Conservation (phyloP, 441 rosid genomes). For the Theobroma grandiflorum region DNA sequence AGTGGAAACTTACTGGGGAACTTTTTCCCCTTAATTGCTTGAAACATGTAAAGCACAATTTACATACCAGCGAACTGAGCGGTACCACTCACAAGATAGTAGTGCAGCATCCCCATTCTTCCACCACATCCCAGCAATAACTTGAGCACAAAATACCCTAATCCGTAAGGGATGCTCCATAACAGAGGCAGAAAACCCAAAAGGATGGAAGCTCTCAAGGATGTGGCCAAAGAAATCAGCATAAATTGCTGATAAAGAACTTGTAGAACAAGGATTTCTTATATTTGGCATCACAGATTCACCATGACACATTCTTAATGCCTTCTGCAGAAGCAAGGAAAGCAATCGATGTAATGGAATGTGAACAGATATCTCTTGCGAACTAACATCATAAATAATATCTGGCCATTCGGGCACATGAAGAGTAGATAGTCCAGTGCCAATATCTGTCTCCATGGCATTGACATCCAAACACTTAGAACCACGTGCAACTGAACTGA, state of each 20-base stretch:
- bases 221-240: slow-evolving; percentile 73
- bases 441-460: slow-evolving; percentile 47
- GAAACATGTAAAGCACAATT: slow-evolving; percentile 24
- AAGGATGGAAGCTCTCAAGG: slow-evolving; percentile 71
- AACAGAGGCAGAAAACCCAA: slow-evolving; percentile 83
- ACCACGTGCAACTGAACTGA: slow-evolving; percentile 35
- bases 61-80: slow-evolving; percentile 84
- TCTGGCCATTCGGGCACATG: slow-evolving; percentile 72
- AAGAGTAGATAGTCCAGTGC: slow-evolving; percentile 44
- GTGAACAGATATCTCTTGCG: slow-evolving; percentile 83
- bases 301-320: slow-evolving; percentile 70
- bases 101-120: slow-evolving; percentile 90
- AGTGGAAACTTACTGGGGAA: background rate
- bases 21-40: background rate
- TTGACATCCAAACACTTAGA: slow-evolving; percentile 46
- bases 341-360: slow-evolving; percentile 88
- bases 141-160: slow-evolving; percentile 95
- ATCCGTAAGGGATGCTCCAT: slow-evolving; percentile 96
- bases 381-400: slow-evolving; percentile 82
- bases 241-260: slow-evolving; percentile 36
- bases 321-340: slow-evolving; percentile 83
- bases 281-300: slow-evolving; percentile 51
- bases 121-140: slow-evolving; percentile 97
- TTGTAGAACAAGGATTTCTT: slow-evolving; percentile 37
- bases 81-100: slow-evolving; percentile 83